Evolutionary conservation across 2,329 filamentous ascomycete species (phyloP).

Genomic region (Sarocladiaceae sp.): DNA sequence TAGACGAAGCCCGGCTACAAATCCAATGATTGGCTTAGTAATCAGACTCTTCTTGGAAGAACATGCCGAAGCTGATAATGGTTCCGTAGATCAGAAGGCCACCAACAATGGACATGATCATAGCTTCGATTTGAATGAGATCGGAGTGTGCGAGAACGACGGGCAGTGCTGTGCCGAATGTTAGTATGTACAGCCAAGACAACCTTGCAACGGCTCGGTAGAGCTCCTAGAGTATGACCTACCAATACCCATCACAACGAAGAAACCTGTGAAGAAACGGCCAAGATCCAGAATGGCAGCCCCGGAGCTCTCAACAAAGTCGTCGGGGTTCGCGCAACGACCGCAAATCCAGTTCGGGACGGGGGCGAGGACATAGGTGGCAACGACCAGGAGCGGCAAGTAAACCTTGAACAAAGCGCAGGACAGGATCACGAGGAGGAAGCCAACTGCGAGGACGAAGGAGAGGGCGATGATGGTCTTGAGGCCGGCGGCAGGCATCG

Average conservation of each 20-base stretch:
- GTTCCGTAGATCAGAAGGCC: constrained; percentile 95
- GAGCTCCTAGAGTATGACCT: constrained; percentile 38
- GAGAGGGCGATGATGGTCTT: constrained; percentile 99
- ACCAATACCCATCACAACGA: constrained; percentile 98
- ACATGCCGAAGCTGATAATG: constrained; percentile 96
- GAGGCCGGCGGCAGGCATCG: constrained; percentile 76
- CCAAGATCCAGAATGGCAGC: constrained; percentile 89
- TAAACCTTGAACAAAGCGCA: constrained; percentile 94
- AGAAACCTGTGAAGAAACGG: constrained; percentile 88
- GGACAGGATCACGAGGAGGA: constrained; percentile 97
- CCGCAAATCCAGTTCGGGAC: constrained; percentile 95
- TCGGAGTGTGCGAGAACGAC: constrained; percentile 82
- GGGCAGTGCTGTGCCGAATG: constrained; percentile 65
- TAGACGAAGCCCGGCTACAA: no score
- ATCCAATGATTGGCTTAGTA: constrained; percentile 68
- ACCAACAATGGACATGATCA: constrained; percentile 92
- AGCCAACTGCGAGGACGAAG: constrained; percentile 97
- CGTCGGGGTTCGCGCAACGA: constrained; percentile 85
- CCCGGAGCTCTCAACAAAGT: constrained; percentile 84
- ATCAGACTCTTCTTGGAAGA: constrained; percentile 96
- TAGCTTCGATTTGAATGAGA: constrained; percentile 77
- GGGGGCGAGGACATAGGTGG: constrained; percentile 89
- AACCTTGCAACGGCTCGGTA: no score
- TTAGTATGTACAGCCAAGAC: no score
- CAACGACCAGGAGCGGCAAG: constrained; percentile 91